Conservation (phyloP, 768 basidiomycete species). For the Pleurotus tuoliensis region DNA sequence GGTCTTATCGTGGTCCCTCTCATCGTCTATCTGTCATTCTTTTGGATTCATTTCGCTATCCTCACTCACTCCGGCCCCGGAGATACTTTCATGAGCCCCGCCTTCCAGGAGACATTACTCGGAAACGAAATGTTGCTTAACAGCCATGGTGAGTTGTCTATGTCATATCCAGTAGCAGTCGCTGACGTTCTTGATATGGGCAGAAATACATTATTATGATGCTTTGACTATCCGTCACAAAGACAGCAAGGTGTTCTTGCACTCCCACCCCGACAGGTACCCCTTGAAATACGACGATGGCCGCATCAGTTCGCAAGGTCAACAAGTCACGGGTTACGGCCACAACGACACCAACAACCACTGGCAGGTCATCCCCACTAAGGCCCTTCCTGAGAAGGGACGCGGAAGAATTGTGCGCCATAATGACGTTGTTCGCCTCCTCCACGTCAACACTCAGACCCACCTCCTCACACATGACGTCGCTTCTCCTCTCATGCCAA, state of each 20-base stretch:
- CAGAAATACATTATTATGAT: conserved; percentile 94
- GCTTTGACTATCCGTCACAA: conserved; percentile 85
- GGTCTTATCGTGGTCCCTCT: conserved; percentile 89
- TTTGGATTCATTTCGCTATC: conserved; percentile 91
- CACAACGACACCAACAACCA: conserved; percentile 93
- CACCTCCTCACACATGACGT: conserved; percentile 94
- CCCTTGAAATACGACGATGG: conserved; percentile 95
- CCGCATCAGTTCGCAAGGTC: conserved; percentile 92
- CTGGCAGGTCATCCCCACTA: conserved; percentile 95
- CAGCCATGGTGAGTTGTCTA: conserved; percentile 67
- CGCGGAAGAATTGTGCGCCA: conserved; percentile 91
- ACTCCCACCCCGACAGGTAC: conserved; percentile 89
- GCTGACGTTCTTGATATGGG: background rate
- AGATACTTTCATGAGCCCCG: conserved; percentile 95
- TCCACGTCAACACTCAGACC: conserved; percentile 82
- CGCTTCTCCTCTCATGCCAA: conserved; percentile 93
- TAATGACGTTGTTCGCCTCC: conserved; percentile 82
- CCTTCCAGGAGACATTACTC: conserved; percentile 91
- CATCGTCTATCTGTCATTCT: conserved; percentile 89
- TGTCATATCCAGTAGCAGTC: too few species aligned
- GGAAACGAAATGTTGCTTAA: conserved; percentile 92
- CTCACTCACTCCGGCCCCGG: conserved; percentile 88
- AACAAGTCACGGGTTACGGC: conserved; percentile 94
- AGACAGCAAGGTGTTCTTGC: conserved; percentile 89
- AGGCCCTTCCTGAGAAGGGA: conserved; percentile 89